phyloP scores from a whole-genome alignment of 345 rosid species.

The Bruguiera gymnorhiza region DNA sequence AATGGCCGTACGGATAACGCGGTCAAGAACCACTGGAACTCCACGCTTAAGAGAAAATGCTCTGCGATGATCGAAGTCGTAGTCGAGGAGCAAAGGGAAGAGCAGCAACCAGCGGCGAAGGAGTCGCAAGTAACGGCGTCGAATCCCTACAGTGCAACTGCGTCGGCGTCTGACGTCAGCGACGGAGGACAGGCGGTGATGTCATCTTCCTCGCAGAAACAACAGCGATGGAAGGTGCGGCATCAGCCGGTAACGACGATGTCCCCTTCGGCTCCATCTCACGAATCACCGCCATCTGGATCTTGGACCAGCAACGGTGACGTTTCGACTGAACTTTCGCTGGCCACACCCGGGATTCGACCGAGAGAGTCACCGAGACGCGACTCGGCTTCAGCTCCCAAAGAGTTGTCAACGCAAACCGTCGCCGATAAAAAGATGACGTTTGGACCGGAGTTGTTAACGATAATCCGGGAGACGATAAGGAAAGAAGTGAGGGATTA shows the following conservation, averaged over 20 bases:
- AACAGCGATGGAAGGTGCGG: background rate
- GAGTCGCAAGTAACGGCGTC: background rate
- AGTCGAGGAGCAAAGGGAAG: background rate
- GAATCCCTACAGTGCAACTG: background rate
- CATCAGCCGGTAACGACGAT: background rate
- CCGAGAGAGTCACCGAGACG: background rate
- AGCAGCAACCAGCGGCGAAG: slow-evolving; percentile 4
- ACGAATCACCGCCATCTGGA: background rate
- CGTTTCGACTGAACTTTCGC: slow-evolving; percentile 17
- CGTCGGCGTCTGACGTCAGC: slow-evolving; percentile 26
- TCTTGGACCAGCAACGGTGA: background rate
- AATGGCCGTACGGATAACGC: slow-evolving; percentile 34
- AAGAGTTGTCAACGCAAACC: background rate
- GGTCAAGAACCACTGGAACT: slow-evolving; percentile 31
- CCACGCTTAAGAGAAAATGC: slow-evolving; percentile 28
- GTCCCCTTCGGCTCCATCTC: no score
- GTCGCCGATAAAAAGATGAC: background rate
- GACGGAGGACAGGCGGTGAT: background rate
- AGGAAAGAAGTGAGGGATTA: slow-evolving; percentile 20
- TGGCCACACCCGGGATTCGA: slow-evolving; percentile 5
- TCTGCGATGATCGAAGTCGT: background rate
- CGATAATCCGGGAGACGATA: slow-evolving; percentile 16
- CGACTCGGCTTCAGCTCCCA: background rate
- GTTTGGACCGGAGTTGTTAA: slow-evolving; percentile 10
- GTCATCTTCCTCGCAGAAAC: background rate